These are phyloP conservation scores for Aureobasidium pullulans DNA, from an alignment of 2,329 filamentous ascomycete genomes.

Conservation along the genomic window DNA sequence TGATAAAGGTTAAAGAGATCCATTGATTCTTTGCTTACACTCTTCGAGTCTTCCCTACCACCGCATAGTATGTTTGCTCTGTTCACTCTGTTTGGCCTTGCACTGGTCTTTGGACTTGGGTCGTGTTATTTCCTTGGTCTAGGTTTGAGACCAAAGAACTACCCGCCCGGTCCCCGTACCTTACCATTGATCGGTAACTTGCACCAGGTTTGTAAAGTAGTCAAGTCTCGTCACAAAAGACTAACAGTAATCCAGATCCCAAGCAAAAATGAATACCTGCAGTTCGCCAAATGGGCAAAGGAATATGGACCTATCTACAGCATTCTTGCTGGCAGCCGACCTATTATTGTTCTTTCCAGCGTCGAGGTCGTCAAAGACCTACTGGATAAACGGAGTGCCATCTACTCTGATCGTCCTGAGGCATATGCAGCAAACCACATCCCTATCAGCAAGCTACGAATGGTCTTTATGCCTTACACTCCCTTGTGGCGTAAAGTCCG, in stretches of 20 bases:
- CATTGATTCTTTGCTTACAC: no score
- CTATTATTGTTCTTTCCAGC: slow-evolving; percentile 35
- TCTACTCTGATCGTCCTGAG: slow-evolving; percentile 19
- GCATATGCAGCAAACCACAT: slow-evolving; percentile 19
- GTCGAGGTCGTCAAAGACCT: slow-evolving; percentile 33
- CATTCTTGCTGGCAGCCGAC: slow-evolving; percentile 35
- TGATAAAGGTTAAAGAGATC: neutral
- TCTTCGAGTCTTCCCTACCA: neutral
- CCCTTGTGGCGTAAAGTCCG: slow-evolving; percentile 29
- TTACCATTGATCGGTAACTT: slow-evolving; percentile 31
- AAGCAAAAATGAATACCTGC: slow-evolving; percentile 25
- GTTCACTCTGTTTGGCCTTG: neutral
- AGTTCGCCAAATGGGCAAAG: slow-evolving; percentile 24
- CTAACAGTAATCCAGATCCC: slow-evolving; percentile 25
- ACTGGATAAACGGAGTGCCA: slow-evolving; percentile 19
- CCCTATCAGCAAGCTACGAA: slow-evolving; percentile 16
- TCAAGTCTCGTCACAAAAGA: slow-evolving; percentile 28
- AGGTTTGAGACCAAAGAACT: slow-evolving; percentile 2
- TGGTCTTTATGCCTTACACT: slow-evolving; percentile 20
- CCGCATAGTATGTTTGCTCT: neutral
- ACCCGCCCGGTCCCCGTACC: slow-evolving; percentile 32
- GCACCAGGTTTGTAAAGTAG: neutral
- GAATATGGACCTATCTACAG: slow-evolving; percentile 25
- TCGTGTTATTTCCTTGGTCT: neutral
- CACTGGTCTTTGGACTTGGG: neutral